Evolutionary conservation across 2,329 filamentous ascomycete genomes (phyloP), one percentile per base, ranked within the genome.

Genomic region (Talaromyces sp.): DNA sequence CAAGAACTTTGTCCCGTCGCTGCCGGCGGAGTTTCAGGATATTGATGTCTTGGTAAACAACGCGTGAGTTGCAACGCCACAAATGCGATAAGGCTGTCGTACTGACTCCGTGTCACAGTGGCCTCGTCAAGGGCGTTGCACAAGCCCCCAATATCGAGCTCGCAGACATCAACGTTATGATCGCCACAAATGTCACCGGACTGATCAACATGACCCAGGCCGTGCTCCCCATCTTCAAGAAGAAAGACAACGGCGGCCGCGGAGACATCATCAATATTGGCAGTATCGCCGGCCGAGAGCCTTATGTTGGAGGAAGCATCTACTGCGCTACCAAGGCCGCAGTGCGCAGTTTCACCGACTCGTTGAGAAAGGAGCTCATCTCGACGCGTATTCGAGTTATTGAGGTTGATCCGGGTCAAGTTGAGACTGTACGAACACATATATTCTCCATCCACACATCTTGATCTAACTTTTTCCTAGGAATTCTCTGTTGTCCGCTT

Each of bases 251-350:
- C 61, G 88, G 90, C 62, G 93, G 92, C 61, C 81, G 84, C 51
- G 93, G 93, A 69, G 95, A 98, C 73, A 93, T 99, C 73, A 96
- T 99, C 80, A 98, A 97, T 73, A 87, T 97, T 71, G 93, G 93
- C 64, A 92, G 88, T 67, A 93, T 96, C 71, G 93, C 93, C n/a
- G 93, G 92, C 32, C 85, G 92, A 52, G 92, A 96, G 69, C 84
- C 91, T 11, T 97, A 96, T 75, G 81, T 86, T 1, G 91, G 92
- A 56, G 93, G 93, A 30, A 87, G 88, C 73, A 96, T 96, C 72
- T 97, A 97, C 83, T 96, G 93, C 75, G 91, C 92, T 0, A 93
- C 90, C 63, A 97, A 97, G 78, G 91, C 92, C 22, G 93, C 93
- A 1, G 89, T 96, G 60, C 85, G 89, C 68, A 89, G 84, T 67